Evolutionary conservation across 768 basidiomycete species (phyloP), one percentile per base, ranked within the genome.

Genomic region (Lyophyllum shimeji): DNA sequence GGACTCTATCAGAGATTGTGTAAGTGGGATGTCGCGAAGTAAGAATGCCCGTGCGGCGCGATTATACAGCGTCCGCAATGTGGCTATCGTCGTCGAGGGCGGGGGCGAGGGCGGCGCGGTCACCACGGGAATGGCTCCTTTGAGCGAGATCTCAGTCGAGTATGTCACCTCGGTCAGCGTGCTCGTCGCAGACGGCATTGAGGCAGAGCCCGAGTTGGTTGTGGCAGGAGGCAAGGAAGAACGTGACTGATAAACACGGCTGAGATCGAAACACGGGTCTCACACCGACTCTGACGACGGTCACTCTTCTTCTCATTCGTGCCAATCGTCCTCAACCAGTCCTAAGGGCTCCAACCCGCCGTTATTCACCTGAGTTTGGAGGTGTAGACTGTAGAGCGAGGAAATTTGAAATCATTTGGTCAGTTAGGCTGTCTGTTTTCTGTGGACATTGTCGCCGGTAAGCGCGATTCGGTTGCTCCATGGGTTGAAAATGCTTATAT

Each of bases 41-140:
- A 93, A 79, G 65, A 94, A 93, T 0, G 90, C 89, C 46, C 84
- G 81, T 43, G 87, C 85, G 20, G 92, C 91, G 52, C 88, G 85
- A 65, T 81, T 78, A 71, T 93, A 92, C 48, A 93, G 76, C 11
- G 87, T 82, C 40, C 87, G 82, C 29, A 93, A 73, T 5, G 85
- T 83, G 6, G 29, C 29, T 5, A 72, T 69, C 0, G 78, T 70
- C 11, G 75, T 66, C n/a, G 68, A 62, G 18, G 67, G 15, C 18
- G 67, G 52, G 29, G 65, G 46, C 21, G 68, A 58, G 18, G 62
- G 57, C 1, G 58, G 46, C 12, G 55, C 29, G 54, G 29, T 27
- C 20, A 55, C 44, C 33, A 60, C 43, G 13, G 57, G 59, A 34
- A 61, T 47, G 39, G 59, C 52, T n/a, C 68, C 71, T 65, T 77